Base-by-base conservation (phyloP, 805 yeast genomes). In the Pichia pseudocactophila region DNA sequence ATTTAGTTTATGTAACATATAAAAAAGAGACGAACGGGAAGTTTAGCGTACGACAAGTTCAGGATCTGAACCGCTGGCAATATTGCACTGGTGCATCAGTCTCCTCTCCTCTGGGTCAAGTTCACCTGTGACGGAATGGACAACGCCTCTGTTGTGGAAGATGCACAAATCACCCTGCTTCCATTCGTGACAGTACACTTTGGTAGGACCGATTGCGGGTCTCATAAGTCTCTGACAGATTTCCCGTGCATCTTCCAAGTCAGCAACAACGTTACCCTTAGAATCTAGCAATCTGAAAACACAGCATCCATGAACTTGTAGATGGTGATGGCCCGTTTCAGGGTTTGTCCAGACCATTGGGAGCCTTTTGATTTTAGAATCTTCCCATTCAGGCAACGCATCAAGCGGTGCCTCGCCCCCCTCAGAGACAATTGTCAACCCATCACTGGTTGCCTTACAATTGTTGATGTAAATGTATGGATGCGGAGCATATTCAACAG, bases 341-440 rank as follows among this genome's bases (percentile, higher is more conserved):
- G 95, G 95, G 59, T 87, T 87, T 5, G 94, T 86, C 96, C 96
- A 87, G 3, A 86, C 94, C 68, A 87, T 67, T 11, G 96, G 96
- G 49, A 86, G 70, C 48, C 67, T 75, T 65, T 86, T 86, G 50
- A 87, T 65, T 61, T 86, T 84, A 32, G 77, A 63, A 42, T 75
- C 80, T 56, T 85, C 94, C 95, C 95, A 87, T 38, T 71, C 73
- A 17, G 96, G 96, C 43, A 87, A 70, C 50, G 82, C 70, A 49
- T 78, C 80, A 17, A 85, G 62, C 2, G 77, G 61, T 43, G 68
- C 60, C 58, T 87, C 95, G 58, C 80, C 78, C 34, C 81, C 82
- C 54, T 87, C 95, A 36, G 81, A 73, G 15, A 76, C 85, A 80
- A 87, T 87, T 2, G 95, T 82, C 46, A 87, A 70, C 6, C 96